Base-by-base conservation (phyloP, 805 yeast species). In the Zygoascus flipseniorum region DNA sequence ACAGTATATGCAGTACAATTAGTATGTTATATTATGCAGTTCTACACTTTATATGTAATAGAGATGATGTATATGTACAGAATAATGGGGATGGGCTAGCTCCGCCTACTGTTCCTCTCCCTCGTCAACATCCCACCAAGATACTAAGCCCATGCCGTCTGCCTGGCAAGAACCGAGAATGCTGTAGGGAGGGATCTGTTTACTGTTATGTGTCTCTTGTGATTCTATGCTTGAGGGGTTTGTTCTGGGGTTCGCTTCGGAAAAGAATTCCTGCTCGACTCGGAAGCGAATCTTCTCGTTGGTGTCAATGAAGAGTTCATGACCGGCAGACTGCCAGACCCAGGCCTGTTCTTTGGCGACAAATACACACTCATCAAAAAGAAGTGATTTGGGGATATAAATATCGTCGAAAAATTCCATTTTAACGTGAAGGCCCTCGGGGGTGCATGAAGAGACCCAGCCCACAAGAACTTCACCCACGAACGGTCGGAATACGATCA, bases 1-100 rank as follows among this genome's bases (percentile, higher is more conserved):
- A 62, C 89, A 92, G 76, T 93, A 93, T 75, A 93, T 93, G 99
- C 99, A 93, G 78, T 92, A 92, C 71, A 92, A 92, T 71, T 90
- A 77, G 58, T 9, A 19, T 16, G 44, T 42, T 42, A 18, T 42
- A 11, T 42, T 42, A 19, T 42, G 26, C 44, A 23, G 28, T 23
- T 23, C 28, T 23, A 23, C 28, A 42, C 44, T 42, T 18, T 14
- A 37, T 42, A 42, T 42, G 13, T 19, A 42, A 42, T 42, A 16
- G 13, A 18, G 20, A 18, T 19, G 18, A 14, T 37, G 18, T 5
- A 14, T 16, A 14, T 37, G 5, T 42, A 42, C 20, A 18, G 26
- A 18, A 4, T 18, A 2, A 42, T 14, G 20, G 5, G 20, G 13
- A 9, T 2, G 26, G 20, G 10, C 14, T 44, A n/a, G n/a, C n/a